Percentiles rank a stretch among this genome's conserved stretches.
Conservation (phyloP, 2,329 filamentous ascomycete genomes). For the Colletotrichum eleusines region DNA sequence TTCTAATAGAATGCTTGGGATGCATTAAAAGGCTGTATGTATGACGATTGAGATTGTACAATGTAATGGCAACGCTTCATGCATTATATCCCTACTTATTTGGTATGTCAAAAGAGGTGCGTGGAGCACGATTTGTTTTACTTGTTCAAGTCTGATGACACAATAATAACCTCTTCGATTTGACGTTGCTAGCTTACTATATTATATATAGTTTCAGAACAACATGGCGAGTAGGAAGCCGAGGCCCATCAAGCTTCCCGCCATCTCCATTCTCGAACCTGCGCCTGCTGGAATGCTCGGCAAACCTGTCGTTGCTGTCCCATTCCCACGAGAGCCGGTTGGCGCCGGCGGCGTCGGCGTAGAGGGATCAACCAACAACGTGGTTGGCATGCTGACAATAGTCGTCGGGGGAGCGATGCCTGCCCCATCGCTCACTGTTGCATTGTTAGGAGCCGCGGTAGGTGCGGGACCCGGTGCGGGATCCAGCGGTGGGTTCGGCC, state of each 20-base stretch:
- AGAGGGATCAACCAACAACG: slow-evolving; percentile 26
- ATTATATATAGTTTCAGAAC: not conserved
- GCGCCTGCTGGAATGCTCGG: slow-evolving; percentile 22
- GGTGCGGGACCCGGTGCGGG: not conserved
- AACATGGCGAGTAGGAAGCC: slow-evolving; percentile 1
- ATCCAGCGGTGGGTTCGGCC: not conserved
- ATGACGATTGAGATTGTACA: not conserved
- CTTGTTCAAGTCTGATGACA: not conserved
- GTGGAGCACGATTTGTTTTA: not conserved
- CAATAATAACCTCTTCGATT: not conserved
- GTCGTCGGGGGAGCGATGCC: slow-evolving; percentile 30
- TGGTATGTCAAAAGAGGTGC: too few relatives aligned
- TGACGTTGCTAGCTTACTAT: not conserved
- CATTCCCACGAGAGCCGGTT: slow-evolving; percentile 18
- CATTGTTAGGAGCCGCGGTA: not conserved
- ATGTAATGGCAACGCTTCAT: too few relatives aligned
- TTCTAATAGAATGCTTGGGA: too few relatives aligned
- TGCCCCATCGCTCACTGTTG: slow-evolving; percentile 1
- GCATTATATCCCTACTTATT: not conserved
- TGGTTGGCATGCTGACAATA: slow-evolving; percentile 20
- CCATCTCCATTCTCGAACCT: slow-evolving; percentile 5
- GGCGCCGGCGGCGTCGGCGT: slow-evolving; percentile 26
- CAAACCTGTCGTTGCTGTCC: slow-evolving; percentile 13
- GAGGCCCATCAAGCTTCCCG: not conserved
- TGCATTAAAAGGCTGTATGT: too few relatives aligned